phyloP scores from a whole-genome alignment of 2,329 filamentous ascomycete genomes.

The Aspergillus pseudoterreus region DNA sequence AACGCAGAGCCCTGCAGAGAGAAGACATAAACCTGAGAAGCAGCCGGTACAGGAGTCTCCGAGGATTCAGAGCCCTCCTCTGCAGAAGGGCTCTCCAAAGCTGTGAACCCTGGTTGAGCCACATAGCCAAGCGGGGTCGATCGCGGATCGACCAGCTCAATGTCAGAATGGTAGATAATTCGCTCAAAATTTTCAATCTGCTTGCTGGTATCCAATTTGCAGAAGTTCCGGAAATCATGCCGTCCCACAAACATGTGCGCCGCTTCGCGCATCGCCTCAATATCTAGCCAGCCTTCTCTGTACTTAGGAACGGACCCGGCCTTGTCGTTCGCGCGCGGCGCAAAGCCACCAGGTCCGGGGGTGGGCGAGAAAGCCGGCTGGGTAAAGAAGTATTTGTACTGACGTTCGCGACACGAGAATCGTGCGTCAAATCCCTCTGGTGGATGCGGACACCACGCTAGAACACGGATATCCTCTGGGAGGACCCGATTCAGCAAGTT shows the following conservation, averaged over 20 bases:
- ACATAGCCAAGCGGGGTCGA: constrained; percentile 57
- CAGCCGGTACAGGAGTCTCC: constrained; percentile 28
- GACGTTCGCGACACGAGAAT: constrained; percentile 85
- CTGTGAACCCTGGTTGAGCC: constrained; percentile 43
- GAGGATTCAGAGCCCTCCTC: constrained; percentile 14
- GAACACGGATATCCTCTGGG: constrained; percentile 80
- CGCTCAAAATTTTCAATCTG: constrained; percentile 81
- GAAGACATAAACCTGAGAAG: constrained; percentile 75
- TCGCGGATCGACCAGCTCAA: constrained; percentile 62
- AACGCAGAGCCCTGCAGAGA: constrained; percentile 87
- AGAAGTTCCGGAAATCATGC: constrained; percentile 96
- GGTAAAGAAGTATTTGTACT: constrained; percentile 97
- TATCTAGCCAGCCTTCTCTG: constrained; percentile 77
- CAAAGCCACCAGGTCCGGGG: constrained; percentile 52
- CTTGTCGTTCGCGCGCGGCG: constrained; percentile 24
- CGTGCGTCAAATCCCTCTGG: constrained; percentile 80
- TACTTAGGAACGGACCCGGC: constrained; percentile 23
- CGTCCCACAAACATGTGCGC: constrained; percentile 75
- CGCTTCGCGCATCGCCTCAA: constrained; percentile 78
- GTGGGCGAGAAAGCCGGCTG: constrained; percentile 79
- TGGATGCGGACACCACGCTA: constrained; percentile 88
- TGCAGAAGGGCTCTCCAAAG: constrained; percentile 18
- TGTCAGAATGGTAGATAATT: constrained; percentile 73
- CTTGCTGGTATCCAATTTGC: constrained; percentile 87
- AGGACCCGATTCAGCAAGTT: constrained; percentile 81